These are phyloP conservation scores for Solanum arcanum DNA, from an alignment of 257 asterid genomes.

Conservation along the genomic window DNA sequence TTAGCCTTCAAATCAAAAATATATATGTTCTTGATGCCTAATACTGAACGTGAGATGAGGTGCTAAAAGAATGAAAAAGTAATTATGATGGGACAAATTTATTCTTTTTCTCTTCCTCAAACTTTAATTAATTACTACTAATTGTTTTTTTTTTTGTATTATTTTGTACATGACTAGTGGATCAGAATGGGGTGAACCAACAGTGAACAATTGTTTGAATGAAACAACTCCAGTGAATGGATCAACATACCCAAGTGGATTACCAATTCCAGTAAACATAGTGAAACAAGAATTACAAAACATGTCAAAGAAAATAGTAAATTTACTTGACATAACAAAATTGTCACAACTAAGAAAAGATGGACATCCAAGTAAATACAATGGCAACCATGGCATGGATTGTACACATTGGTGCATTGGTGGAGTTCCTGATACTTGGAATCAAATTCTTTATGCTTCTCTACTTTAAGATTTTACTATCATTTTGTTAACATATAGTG, in stretches of 20 bases:
- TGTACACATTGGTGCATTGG: constrained; percentile 69
- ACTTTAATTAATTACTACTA: neutral
- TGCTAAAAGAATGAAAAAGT: too few relatives aligned
- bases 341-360: constrained; percentile 55
- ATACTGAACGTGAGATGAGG: fast-evolving
- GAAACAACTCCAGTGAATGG: constrained; percentile 38
- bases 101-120: neutral
- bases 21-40: too few relatives aligned
- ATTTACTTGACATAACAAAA: constrained; percentile 39
- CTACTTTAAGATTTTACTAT: neutral
- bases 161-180: constrained; percentile 22
- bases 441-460: constrained; percentile 30
- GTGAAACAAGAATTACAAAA: constrained; percentile 18
- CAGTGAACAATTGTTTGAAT: constrained; percentile 19
- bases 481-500: neutral
- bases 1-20: too few relatives aligned
- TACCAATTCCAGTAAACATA: constrained; percentile 20
- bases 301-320: constrained; percentile 3
- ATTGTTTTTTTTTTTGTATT: neutral
- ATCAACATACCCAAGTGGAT: constrained; percentile 34
- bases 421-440: constrained; percentile 67
- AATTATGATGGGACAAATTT: too few relatives aligned
- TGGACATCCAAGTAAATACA: constrained; percentile 40
- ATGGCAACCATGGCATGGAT: constrained; percentile 31
- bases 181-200: constrained; percentile 31